Conservation (phyloP, 306 rosid genomes). For the Cicer cuneatum region DNA sequence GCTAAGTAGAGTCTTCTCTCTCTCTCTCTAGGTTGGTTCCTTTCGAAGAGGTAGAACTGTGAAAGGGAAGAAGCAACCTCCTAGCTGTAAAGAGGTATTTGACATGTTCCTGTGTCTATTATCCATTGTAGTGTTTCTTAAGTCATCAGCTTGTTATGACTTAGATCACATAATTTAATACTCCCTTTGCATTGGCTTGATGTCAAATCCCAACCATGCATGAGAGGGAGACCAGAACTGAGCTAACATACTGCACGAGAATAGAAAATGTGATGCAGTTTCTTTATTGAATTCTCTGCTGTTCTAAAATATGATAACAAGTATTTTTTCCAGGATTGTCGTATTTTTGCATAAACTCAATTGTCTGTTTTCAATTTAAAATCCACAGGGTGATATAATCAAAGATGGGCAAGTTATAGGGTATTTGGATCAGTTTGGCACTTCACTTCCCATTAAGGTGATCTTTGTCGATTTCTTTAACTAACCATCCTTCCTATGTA, state of each 20-base stretch:
- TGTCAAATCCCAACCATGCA: background rate
- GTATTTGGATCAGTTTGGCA: conserved; percentile 90
- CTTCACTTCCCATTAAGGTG: conserved; percentile 92
- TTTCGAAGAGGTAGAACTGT: conserved; percentile 84
- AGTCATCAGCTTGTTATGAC: conserved; percentile 27
- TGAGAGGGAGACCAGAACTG: background rate
- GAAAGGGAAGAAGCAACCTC: conserved; percentile 90
- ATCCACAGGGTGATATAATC: conserved; percentile 78
- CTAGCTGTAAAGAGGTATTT: conserved; percentile 84
- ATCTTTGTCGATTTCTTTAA: conserved; percentile 40
- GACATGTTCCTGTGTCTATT: conserved; percentile 29
- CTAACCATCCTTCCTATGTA: conserved; percentile 24
- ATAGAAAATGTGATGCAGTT: background rate
- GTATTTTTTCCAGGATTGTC: background rate
- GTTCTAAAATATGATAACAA: background rate
- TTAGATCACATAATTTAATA: conserved; percentile 13
- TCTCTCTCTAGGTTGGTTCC: conserved; percentile 71
- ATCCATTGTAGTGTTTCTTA: conserved; percentile 5
- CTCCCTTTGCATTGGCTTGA: conserved; percentile 6
- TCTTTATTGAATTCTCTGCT: background rate
- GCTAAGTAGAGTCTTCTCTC: conserved; percentile 36
- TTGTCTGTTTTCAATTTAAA: conserved; percentile 40
- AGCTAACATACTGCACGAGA: background rate
- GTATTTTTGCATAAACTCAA: conserved; percentile 21
- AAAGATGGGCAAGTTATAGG: conserved; percentile 92